phyloP scores from a whole-genome alignment of 1,139 yeast genomes.

The Yamadazyma triangularis region DNA sequence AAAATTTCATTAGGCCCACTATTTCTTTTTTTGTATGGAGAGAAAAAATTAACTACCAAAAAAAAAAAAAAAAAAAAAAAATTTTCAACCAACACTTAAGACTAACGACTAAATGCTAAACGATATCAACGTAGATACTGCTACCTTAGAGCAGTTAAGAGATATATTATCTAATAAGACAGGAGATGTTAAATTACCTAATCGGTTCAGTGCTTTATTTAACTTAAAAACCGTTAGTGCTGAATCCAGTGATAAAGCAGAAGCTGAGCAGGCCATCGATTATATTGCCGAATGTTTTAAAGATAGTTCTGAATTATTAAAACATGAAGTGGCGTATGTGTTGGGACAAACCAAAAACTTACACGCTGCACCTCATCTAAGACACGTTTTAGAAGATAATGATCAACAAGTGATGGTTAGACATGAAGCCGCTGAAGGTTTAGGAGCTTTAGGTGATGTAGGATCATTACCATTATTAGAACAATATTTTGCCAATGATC shows the following conservation, averaged over 20 bases:
- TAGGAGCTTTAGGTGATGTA: slow-evolving; percentile 89
- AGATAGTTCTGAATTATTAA: slow-evolving; percentile 86
- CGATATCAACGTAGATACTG: slow-evolving; percentile 42
- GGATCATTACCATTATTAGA: slow-evolving; percentile 68
- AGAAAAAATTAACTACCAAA: too few relatives aligned
- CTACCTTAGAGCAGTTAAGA: slow-evolving; percentile 63
- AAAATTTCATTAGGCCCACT: too few relatives aligned
- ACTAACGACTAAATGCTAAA: too few relatives aligned
- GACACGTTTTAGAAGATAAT: slow-evolving; percentile 63
- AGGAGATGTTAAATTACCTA: slow-evolving; percentile 72
- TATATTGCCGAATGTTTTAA: slow-evolving; percentile 78
- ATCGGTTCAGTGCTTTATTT: slow-evolving; percentile 89
- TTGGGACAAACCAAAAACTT: slow-evolving; percentile 90
- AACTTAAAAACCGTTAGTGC: slow-evolving; percentile 82
- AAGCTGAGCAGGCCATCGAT: slow-evolving; percentile 61
- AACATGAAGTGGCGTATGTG: slow-evolving; percentile 98
- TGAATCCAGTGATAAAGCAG: slow-evolving; percentile 48
- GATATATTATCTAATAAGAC: slow-evolving; percentile 60
- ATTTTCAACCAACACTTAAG: too few relatives aligned
- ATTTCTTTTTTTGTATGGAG: too few relatives aligned
- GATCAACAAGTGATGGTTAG: slow-evolving; percentile 93
- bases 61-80: too few relatives aligned
- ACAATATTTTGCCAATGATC: slow-evolving; percentile 65
- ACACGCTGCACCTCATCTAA: slow-evolving; percentile 69
- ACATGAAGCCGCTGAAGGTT: slow-evolving; percentile 98